Evolutionary conservation across 108 stramenopile species (phyloP).

Genomic region (Chaetoceros muelleri): DNA sequence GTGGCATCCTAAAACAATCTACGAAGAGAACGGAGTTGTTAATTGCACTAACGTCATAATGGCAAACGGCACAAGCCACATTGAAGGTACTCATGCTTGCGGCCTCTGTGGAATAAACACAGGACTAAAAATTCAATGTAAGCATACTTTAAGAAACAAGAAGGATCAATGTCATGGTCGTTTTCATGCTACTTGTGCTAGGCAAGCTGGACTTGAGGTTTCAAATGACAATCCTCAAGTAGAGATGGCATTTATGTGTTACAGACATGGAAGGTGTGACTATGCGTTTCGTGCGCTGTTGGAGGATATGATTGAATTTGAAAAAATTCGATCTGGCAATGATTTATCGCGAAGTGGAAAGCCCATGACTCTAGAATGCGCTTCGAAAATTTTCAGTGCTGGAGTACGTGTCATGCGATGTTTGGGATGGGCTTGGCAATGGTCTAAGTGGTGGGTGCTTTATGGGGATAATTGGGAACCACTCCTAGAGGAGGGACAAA

Average conservation of each 20-base stretch:
- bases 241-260: constrained; percentile 34
- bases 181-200: constrained; percentile 71
- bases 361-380: constrained; percentile 51
- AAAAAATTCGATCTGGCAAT: constrained; percentile 21
- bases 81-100: constrained; percentile 35
- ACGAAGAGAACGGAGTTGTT: constrained; percentile 12
- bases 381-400: constrained; percentile 39
- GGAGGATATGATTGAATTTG: constrained; percentile 67
- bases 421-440: constrained; percentile 86
- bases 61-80: constrained; percentile 43
- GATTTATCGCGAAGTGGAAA: constrained; percentile 8
- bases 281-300: constrained; percentile 62
- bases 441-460: constrained; percentile 85
- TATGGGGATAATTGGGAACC: constrained; percentile 72
- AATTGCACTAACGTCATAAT: constrained; percentile 55
- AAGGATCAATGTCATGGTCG: constrained; percentile 10
- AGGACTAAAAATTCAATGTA: constrained; percentile 61
- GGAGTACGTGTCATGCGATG: constrained; percentile 48
- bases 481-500: constrained; percentile 52
- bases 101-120: constrained; percentile 45
- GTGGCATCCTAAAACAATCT: constrained; percentile 27
- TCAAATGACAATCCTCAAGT: constrained; percentile 2
- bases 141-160: constrained; percentile 27
- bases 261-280: constrained; percentile 42
- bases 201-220: constrained; percentile 73